phyloP scores from a whole-genome alignment of 345 rosid genomes.

The Aquilaria yunnanensis region DNA sequence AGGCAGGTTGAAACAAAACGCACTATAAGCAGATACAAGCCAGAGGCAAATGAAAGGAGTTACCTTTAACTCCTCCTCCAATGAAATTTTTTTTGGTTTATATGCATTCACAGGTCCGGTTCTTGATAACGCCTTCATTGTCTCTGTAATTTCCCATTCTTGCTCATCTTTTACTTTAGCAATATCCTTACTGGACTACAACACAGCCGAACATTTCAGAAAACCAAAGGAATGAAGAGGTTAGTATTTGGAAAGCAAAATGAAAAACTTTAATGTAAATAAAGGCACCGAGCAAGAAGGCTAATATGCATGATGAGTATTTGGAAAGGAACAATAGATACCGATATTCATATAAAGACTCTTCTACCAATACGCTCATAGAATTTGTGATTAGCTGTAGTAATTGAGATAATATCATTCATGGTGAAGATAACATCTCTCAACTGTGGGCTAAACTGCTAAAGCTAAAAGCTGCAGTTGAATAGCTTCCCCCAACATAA shows the following conservation, averaged over 20 bases:
- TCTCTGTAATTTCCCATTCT: conserved; percentile 90
- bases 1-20: conserved; percentile 1
- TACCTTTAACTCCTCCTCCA: conserved; percentile 90
- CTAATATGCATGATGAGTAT: too few species aligned
- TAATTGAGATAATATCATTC: too few species aligned
- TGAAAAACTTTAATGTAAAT: background rate
- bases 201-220: conserved; percentile 18
- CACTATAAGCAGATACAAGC: background rate
- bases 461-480: too few species aligned
- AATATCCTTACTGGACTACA: conserved; percentile 76
- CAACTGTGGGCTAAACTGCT: too few species aligned
- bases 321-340: too few species aligned
- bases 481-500: too few species aligned
- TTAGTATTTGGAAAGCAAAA: background rate
- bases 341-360: too few species aligned
- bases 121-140: conserved; percentile 69
- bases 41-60: background rate
- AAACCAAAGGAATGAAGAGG: background rate
- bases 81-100: conserved; percentile 65
- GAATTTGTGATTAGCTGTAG: too few species aligned
- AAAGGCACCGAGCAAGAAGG: background rate
- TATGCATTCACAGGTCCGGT: conserved; percentile 72
- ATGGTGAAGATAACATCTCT: too few species aligned
- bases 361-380: too few species aligned
- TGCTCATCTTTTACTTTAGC: conserved; percentile 81